Evolutionary conservation across 2,329 filamentous ascomycete genomes (phyloP).

Genomic region (Colletotrichum orchidophilum): DNA sequence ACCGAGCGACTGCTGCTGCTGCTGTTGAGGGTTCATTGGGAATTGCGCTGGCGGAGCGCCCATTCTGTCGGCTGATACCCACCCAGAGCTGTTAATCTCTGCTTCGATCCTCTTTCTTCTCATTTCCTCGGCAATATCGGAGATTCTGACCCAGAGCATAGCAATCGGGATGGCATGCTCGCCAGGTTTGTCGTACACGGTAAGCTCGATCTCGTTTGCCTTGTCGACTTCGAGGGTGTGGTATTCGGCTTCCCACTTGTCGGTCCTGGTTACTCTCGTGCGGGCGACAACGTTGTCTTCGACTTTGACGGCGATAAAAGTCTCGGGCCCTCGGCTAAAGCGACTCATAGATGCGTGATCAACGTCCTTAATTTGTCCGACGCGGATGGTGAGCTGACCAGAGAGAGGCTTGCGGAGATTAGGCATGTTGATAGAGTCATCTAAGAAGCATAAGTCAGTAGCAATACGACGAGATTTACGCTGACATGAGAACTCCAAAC

Average conservation of each 20-base stretch:
- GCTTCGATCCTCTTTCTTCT: slow-evolving; percentile 96
- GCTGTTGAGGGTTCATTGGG: slow-evolving; percentile 61
- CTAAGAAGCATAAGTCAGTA: slow-evolving; percentile 57
- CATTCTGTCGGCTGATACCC: slow-evolving; percentile 98
- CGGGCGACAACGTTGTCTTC: slow-evolving; percentile 92
- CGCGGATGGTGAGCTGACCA: slow-evolving; percentile 85
- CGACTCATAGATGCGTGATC: slow-evolving; percentile 87
- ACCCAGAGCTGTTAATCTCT: slow-evolving; percentile 92
- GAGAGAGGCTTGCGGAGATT: slow-evolving; percentile 96
- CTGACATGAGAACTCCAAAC: slow-evolving; percentile 39
- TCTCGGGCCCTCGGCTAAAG: slow-evolving; percentile 92
- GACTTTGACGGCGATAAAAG: slow-evolving; percentile 95
- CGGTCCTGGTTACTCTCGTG: slow-evolving; percentile 84
- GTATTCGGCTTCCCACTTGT: slow-evolving; percentile 90
- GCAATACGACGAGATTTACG: not conserved
- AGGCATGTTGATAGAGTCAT: slow-evolving; percentile 95
- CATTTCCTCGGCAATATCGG: slow-evolving; percentile 97
- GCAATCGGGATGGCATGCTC: slow-evolving; percentile 93
- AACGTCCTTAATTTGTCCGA: slow-evolving; percentile 91
- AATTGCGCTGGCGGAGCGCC: slow-evolving; percentile 70
- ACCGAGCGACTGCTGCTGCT: slow-evolving; percentile 53
- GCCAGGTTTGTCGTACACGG: slow-evolving; percentile 93
- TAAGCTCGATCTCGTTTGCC: slow-evolving; percentile 97
- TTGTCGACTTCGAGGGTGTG: slow-evolving; percentile 97
- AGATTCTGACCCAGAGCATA: slow-evolving; percentile 95